Evolutionary conservation across 2,329 filamentous ascomycete genomes (phyloP).

Genomic region (Diaporthe amygdali): DNA sequence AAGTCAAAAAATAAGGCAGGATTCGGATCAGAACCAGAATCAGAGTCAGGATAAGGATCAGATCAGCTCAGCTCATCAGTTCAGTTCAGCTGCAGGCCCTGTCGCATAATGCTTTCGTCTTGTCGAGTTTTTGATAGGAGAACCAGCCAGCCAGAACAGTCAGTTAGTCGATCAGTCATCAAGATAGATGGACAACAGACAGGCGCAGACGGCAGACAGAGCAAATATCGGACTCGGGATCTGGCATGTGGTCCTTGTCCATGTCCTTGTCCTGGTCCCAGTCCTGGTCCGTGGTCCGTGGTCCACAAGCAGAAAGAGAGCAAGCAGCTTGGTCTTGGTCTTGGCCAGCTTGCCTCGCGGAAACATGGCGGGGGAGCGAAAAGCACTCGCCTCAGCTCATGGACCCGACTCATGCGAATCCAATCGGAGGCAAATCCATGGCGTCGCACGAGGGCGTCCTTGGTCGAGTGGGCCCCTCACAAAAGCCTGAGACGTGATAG

Average conservation of each 20-base stretch:
- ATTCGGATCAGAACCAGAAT: no score
- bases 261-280: not conserved
- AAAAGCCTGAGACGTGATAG: conserved; percentile 6
- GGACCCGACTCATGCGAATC: not conserved
- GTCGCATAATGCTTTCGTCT: no score
- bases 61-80: not conserved
- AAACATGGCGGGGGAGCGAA: not conserved
- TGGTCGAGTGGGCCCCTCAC: not conserved
- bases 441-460: not conserved
- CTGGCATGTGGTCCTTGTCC: not conserved
- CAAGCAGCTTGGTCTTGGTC: not conserved
- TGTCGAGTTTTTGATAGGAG: not conserved
- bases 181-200: not conserved
- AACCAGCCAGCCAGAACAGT: not conserved
- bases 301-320: not conserved
- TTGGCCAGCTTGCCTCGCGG: not conserved
- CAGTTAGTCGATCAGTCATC: not conserved
- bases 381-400: not conserved
- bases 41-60: no score
- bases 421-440: conserved; percentile 3
- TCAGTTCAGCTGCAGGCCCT: not conserved
- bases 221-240: not conserved
- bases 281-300: not conserved
- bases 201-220: no score
- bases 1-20: not conserved